Conservation (phyloP, 2,329 filamentous ascomycete genomes). For the Exutisphaerella laricina region DNA sequence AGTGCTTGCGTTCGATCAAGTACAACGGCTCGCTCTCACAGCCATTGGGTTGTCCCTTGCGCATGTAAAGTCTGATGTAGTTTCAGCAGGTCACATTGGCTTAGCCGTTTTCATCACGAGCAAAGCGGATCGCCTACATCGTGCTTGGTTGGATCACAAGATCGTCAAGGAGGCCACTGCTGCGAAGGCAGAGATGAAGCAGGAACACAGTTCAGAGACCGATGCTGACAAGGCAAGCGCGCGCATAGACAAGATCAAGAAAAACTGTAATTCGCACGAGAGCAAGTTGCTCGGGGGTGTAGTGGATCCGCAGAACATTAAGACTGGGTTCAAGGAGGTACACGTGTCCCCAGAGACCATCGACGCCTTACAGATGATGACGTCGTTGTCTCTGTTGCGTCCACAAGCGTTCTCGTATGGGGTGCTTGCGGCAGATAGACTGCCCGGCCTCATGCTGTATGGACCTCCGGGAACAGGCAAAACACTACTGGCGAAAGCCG, state of each 20-base stretch:
- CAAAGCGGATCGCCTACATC: constrained; percentile 19
- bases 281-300: constrained; percentile 76
- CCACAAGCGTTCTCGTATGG: constrained; percentile 97
- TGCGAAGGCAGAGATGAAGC: background rate
- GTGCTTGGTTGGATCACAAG: constrained; percentile 12
- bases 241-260: constrained; percentile 45
- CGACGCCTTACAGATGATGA: constrained; percentile 81
- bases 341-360: constrained; percentile 77
- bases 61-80: constrained; percentile 23
- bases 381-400: constrained; percentile 75
- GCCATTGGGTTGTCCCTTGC: constrained; percentile 48
- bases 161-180: constrained; percentile 4
- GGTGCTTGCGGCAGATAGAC: constrained; percentile 82
- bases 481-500: constrained; percentile 66
- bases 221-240: constrained; percentile 8
- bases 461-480: constrained; percentile 87
- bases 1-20: constrained; percentile 51
- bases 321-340: constrained; percentile 81
- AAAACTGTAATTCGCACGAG: constrained; percentile 68
- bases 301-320: constrained; percentile 73
- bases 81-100: constrained; percentile 36
- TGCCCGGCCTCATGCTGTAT: constrained; percentile 93
- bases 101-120: constrained; percentile 24
- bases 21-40: constrained; percentile 54
- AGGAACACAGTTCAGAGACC: background rate